Base-by-base conservation (phyloP, 1,284 basidiomycete species). In the Golubevia sp. region DNA sequence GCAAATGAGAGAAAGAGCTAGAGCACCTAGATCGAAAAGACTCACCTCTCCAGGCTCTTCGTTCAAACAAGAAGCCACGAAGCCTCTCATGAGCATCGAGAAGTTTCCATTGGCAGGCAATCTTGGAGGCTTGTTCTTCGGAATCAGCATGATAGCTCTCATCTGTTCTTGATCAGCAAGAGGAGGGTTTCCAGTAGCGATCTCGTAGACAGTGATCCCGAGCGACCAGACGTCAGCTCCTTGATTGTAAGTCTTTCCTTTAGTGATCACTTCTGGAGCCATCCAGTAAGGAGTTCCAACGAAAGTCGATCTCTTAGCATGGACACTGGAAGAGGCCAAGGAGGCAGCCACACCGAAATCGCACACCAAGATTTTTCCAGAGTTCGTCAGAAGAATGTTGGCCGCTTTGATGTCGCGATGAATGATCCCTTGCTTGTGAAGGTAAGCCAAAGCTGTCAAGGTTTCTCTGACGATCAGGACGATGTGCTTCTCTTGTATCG, bases 241-340 rank as follows among this genome's bases (percentile, higher is more conserved):
- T 30, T 91, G 91, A 77, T 98, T 95, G 83, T 99, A 99, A 52
- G 91, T 87, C 34, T 92, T 90, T 2, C 91, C 90, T 49, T 91
- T 90, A 66, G 93, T 91, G 18, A 96, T 92, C 3, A 98, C 94
- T 84, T 98, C 96, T 0, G 95, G 95, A 0, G 95, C 95, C 96
- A 98, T 98, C 95, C 95, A 98, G 82, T 96, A 93, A 0, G 94
- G 95, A 0, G 96, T 98, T 1, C 96, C 96, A 66, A 95, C 93
- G 70, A 97, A 89, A 0, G 95, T 98, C 55, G 93, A 94, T 23
- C 95, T 89, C 84, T 97, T 98, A 82, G 92, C 92, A 4, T 91
- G 90, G 64, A 82, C 44, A 73, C 74, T 79, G 1, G 90, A 88
- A 3, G 92, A 94, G 4, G 91, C 90, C 38, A 97, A 88, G 34